Conservation (phyloP, 208 protist genomes). For the Trypanosoma mega region DNA sequence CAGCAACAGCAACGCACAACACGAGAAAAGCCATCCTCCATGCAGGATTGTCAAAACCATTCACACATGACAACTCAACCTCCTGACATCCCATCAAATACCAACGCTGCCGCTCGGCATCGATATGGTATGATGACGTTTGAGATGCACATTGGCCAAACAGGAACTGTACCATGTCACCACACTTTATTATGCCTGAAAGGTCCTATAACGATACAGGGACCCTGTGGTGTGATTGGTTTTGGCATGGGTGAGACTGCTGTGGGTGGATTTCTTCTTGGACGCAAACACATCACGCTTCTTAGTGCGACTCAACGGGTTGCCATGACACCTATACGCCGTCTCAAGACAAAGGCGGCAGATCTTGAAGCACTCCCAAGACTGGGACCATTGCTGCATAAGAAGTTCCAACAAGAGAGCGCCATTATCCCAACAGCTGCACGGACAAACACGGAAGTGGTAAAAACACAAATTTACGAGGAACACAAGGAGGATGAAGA, state of each 20-base stretch:
- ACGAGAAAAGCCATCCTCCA: neutral
- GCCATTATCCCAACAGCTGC: neutral
- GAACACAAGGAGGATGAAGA: too few species aligned
- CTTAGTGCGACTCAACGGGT: slow-evolving; percentile 46
- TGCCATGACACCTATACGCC: slow-evolving; percentile 56
- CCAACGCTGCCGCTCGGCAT: slow-evolving; percentile 25
- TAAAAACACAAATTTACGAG: too few species aligned
- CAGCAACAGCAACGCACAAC: slow-evolving; percentile 6
- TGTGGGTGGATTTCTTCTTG: slow-evolving; percentile 69
- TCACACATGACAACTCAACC: neutral
- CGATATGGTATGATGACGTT: slow-evolving; percentile 56
- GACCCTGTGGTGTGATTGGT: slow-evolving; percentile 71
- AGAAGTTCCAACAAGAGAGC: neutral
- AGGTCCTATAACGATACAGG: slow-evolving; percentile 62
- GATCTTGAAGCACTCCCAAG: slow-evolving; percentile 19
- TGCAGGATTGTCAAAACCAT: neutral
- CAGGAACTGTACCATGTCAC: slow-evolving; percentile 37
- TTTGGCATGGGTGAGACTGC: slow-evolving; percentile 65
- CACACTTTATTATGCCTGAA: slow-evolving; percentile 66
- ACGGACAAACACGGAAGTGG: too few species aligned
- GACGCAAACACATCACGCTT: slow-evolving; percentile 59
- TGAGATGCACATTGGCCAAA: slow-evolving; percentile 42
- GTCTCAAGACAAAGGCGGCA: slow-evolving; percentile 23
- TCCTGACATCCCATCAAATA: neutral
- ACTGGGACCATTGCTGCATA: neutral